Conservation (phyloP, 768 basidiomycete genomes). For the Trametes villosa region DNA sequence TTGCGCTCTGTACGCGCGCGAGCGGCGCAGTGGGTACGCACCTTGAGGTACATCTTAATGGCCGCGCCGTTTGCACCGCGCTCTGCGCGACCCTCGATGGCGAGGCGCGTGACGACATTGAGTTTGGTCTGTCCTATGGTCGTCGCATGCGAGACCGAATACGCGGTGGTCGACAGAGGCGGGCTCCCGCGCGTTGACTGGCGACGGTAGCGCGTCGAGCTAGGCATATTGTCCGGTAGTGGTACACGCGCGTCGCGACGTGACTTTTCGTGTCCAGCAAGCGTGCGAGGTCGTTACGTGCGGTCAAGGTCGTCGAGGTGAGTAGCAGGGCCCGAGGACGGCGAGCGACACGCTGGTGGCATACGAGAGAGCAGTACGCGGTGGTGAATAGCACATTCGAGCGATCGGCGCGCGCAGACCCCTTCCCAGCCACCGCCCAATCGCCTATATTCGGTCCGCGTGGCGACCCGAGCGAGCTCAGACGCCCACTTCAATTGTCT, state of each 20-base stretch:
- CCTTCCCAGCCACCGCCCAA: constrained; percentile 14
- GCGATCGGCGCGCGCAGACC: constrained; percentile 1
- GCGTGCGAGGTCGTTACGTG: background rate
- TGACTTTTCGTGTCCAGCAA: constrained; percentile 12
- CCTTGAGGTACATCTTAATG: constrained; percentile 81
- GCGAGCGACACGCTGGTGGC: constrained; percentile 16
- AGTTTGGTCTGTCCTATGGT: constrained; percentile 45
- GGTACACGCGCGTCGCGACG: constrained; percentile 18
- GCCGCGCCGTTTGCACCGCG: constrained; percentile 65
- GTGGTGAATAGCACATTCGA: constrained; percentile 4
- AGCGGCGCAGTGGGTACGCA: constrained; percentile 33
- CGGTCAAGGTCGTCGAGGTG: background rate
- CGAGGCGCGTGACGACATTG: constrained; percentile 74
- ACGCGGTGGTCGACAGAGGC: constrained; percentile 32
- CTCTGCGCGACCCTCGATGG: constrained; percentile 75
- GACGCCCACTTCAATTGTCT: constrained; percentile 17
- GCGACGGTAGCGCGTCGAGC: constrained; percentile 32
- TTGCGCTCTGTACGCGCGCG: background rate
- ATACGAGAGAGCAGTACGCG: constrained; percentile 4
- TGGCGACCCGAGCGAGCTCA: background rate
- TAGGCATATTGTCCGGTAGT: constrained; percentile 10
- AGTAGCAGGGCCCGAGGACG: background rate
- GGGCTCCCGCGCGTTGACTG: constrained; percentile 35
- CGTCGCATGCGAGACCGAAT: constrained; percentile 25
- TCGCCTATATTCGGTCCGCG: background rate